Evolutionary conservation across 805 yeast genomes (phyloP), one percentile per base, ranked within the genome.

Genomic region (Candida gorgasii): DNA sequence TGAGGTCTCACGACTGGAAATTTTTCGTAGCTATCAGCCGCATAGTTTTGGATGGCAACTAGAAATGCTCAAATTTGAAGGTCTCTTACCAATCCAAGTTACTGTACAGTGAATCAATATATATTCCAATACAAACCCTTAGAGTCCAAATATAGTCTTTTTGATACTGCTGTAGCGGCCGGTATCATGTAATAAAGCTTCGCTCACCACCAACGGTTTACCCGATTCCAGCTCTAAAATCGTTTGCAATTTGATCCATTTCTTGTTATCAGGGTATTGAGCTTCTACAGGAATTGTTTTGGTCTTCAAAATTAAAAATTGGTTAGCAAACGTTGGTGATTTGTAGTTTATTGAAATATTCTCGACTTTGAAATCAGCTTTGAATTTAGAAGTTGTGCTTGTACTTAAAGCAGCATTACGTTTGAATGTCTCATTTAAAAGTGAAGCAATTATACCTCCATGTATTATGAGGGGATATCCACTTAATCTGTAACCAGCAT

Each of bases 401-500:
- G 51, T 40, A 43, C 69, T 58, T 31, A 82, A 65, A 1, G 71
- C 61, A 2, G 72, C 79, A 44, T 74, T 68, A 40, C 82, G 72
- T 49, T 82, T 81, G 65, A 83, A 75, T 5, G 85, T 74, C 51
- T 89, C 96, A 55, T 88, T 93, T 42, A 89, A 65, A 1, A 89
- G 66, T 0, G 95, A 82, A 7, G 90, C 95, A 22, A 89, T 59
- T 20, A 90, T 78, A 0, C 97, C 97, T 3, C 97, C 97, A 58
- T 89, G 97, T 2, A 88, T 76, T 14, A 90, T 64, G 52, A 87
- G 83, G 2, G 97, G 97, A 58, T 84, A 89, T 1, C 97, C 97
- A 32, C 92, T 82, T 15, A 89, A 61, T 47, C 76, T 76, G 55
- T 83, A 79, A 0, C 97, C 97, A 40, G 85, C 72, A 57, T 88